A percentile compares a stretch with the other conserved stretches of the same genome.
Evolutionary conservation across 306 rosid species (phyloP).

Genomic region (Herpetospermum pedunculosum): DNA sequence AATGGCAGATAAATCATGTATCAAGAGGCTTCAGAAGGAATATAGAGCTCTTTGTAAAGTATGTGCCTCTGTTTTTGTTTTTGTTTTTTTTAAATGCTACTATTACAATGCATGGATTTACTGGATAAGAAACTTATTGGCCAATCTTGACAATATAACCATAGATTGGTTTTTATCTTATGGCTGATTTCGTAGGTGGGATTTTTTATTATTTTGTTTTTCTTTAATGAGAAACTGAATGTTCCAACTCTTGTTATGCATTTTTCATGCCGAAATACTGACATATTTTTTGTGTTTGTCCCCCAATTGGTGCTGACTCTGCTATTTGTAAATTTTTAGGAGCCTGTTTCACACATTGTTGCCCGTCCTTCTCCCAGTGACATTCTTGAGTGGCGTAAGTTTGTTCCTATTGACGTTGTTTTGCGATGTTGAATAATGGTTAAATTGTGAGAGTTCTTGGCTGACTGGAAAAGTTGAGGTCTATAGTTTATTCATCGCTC

Average conservation of each 20-base stretch:
- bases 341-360: slow-evolving; percentile 95
- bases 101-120: background rate
- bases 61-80: background rate
- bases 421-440: background rate
- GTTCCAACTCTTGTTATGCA: background rate
- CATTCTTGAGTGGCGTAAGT: slow-evolving; percentile 99
- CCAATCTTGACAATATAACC: background rate
- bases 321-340: slow-evolving; percentile 35
- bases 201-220: background rate
- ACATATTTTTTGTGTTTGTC: background rate
- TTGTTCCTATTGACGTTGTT: slow-evolving; percentile 5
- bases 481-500: background rate
- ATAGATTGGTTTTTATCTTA: background rate
- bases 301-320: slow-evolving; percentile 14
- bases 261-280: background rate
- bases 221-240: background rate
- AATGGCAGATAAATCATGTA: slow-evolving; percentile 90
- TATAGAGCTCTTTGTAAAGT: slow-evolving; percentile 98
- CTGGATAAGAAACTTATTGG: background rate
- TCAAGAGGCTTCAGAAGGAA: slow-evolving; percentile 96
- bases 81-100: background rate
- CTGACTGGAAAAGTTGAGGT: background rate
- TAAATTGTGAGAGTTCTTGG: background rate
- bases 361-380: slow-evolving; percentile 91
- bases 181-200: background rate